These are phyloP conservation scores for Mycena leptocephala DNA, from an alignment of 768 basidiomycete species.

Conservation along the genomic window DNA sequence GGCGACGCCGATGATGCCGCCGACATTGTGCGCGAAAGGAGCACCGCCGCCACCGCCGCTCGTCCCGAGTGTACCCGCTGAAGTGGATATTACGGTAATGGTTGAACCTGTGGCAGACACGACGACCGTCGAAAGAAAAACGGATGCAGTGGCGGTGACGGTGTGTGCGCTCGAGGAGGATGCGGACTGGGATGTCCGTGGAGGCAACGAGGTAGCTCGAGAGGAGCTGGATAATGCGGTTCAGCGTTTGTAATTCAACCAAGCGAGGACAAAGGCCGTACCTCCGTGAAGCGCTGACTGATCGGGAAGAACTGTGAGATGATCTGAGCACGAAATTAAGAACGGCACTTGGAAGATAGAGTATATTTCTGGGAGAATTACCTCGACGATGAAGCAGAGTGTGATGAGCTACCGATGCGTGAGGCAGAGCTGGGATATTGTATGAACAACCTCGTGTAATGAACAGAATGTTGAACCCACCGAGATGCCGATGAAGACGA, in stretches of 20 bases:
- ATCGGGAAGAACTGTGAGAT: not conserved
- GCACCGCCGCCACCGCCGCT: not conserved
- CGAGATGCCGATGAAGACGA: not conserved
- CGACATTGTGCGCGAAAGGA: slow-evolving; percentile 17
- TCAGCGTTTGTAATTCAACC: not conserved
- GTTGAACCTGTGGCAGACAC: not conserved
- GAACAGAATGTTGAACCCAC: not conserved
- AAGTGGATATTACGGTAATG: slow-evolving; percentile 1
- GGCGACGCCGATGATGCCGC: slow-evolving; percentile 25
- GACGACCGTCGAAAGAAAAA: not conserved
- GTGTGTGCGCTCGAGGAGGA: not conserved
- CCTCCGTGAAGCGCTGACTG: not conserved
- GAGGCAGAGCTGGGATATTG: not conserved
- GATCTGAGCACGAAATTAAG: not conserved
- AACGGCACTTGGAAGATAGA: too few species aligned
- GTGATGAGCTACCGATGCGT: not conserved
- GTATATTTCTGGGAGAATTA: not conserved
- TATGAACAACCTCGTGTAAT: not conserved
- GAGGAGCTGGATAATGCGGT: not conserved
- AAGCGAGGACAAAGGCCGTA: not conserved
- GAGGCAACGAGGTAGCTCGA: not conserved
- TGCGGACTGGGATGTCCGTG: not conserved
- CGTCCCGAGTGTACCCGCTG: not conserved
- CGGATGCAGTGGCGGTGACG: not conserved
- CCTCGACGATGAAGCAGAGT: not conserved